These are phyloP conservation scores for Chalciporus piperatoides DNA, from an alignment of 1,284 basidiomycete species.

Conservation along the genomic window DNA sequence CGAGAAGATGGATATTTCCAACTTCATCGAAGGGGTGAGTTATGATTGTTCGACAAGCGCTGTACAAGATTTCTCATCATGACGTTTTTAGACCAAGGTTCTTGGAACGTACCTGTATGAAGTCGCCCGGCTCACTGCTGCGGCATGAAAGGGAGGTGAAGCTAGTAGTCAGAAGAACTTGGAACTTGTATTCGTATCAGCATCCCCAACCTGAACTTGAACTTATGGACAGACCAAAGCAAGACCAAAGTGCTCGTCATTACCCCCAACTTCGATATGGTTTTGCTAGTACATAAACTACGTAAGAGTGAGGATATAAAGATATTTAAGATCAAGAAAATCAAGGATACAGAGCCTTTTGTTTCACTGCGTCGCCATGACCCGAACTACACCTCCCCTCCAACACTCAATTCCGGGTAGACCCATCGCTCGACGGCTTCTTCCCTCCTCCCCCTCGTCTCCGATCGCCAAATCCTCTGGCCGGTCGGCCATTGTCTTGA, in stretches of 20 bases:
- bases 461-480: not conserved
- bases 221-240: not conserved
- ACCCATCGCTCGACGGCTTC: not conserved
- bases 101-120: constrained; percentile 85
- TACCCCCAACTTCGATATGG: no score
- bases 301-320: not conserved
- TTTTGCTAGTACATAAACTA: not conserved
- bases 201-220: not conserved
- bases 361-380: no score
- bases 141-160: constrained; percentile 8
- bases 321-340: no score
- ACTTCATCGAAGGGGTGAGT: constrained; percentile 87
- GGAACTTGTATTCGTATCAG: constrained; percentile 6
- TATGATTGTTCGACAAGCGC: not conserved
- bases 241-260: not conserved
- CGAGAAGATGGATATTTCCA: constrained; percentile 92
- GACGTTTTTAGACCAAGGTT: constrained; percentile 57
- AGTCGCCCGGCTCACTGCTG: constrained; percentile 43
- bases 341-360: no score
- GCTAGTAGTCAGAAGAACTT: not conserved
- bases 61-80: constrained; percentile 7
- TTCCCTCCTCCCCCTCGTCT: not conserved
- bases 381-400: no score
- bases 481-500: not conserved
- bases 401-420: not conserved